Evolutionary conservation across 495 filamentous ascomycete genomes (phyloP).

Genomic region (Cercophora scortea): DNA sequence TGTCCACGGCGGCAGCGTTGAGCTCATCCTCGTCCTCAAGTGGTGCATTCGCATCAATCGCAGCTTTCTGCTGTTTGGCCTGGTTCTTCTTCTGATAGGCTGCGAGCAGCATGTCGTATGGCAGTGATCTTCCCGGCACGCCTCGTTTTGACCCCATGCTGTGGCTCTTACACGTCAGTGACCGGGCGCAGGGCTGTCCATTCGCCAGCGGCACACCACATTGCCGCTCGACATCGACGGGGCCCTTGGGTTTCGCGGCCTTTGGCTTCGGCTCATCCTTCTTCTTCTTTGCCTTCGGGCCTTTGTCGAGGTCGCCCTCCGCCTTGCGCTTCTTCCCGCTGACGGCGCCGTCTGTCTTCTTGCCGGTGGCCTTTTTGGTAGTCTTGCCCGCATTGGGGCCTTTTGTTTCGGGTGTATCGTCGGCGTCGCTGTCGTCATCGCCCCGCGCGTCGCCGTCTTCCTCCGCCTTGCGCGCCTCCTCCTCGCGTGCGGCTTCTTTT

Average conservation of each 20-base stretch:
- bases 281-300: conserved; percentile 75
- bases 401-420: conserved; percentile 31
- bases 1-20: conserved; percentile 70
- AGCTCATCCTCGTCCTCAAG: conserved; percentile 75
- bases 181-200: conserved; percentile 82
- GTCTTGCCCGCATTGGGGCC: conserved; percentile 40
- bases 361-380: conserved; percentile 63
- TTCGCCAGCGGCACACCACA: conserved; percentile 82
- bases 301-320: conserved; percentile 65
- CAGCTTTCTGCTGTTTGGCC: conserved; percentile 91
- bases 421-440: conserved; percentile 68
- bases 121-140: conserved; percentile 81
- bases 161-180: conserved; percentile 93
- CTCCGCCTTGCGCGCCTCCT: conserved; percentile 51
- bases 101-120: conserved; percentile 88
- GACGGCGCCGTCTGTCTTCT: conserved; percentile 47
- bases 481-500: conserved; percentile 49
- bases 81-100: conserved; percentile 99
- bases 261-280: conserved; percentile 95
- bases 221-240: conserved; percentile 95
- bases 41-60: conserved; percentile 90
- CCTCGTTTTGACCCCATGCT: conserved; percentile 92
- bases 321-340: conserved; percentile 82
- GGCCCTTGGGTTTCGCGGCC: conserved; percentile 78
- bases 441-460: conserved; percentile 37